Evolutionary conservation across 768 basidiomycete genomes (phyloP), one percentile per base, ranked within the genome.

Genomic region (Leccinum broughii): DNA sequence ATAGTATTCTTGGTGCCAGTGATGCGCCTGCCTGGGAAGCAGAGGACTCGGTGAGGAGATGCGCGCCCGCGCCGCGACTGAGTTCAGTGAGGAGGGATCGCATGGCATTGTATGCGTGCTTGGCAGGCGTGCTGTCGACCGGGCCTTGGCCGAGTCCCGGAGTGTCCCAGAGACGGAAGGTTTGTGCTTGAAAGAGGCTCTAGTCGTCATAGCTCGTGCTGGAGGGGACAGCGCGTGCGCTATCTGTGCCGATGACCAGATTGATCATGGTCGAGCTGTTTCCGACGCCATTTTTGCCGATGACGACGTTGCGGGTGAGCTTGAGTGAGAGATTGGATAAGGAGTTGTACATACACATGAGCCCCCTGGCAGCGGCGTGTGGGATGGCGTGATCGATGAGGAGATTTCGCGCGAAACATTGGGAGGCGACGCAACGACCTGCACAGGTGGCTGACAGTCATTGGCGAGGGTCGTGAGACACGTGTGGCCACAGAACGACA

Each of bases 231-330:
- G 28, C 5, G 64, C 55, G 17, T 26, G 50, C 69, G 28, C 68
- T 64, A 13, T 68, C 62, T 51, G 41, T 8, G 20, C 62, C 68
- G 9, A 59, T 35, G 11, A 68, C 58, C 2, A 69, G 48, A 41
- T 69, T 69, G 26, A 69, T 57, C 28, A 28, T 28, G 32, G 57
- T 37, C 3, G 68, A 70, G 46, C 69, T 68, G 57, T 69, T 69
- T 26, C 68, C 68, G 4, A 57, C 64, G 22, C 68, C 80, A 0
- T 72, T 73, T 61, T 78, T 76, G 4, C 79, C 79, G 15, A 80
- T 78, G 22, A 80, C 52, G 51, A 81, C 65, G 51, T 76, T 71
- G 51, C 63, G 61, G 30, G 62, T 66, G 44, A 68, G 60, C 20
- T 70, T 69, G 54, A 58, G 28, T 35, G 51, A 20, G 7, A 35